Conservation (phyloP, 2,329 filamentous ascomycete species). For the Hypoxylon sp. region DNA sequence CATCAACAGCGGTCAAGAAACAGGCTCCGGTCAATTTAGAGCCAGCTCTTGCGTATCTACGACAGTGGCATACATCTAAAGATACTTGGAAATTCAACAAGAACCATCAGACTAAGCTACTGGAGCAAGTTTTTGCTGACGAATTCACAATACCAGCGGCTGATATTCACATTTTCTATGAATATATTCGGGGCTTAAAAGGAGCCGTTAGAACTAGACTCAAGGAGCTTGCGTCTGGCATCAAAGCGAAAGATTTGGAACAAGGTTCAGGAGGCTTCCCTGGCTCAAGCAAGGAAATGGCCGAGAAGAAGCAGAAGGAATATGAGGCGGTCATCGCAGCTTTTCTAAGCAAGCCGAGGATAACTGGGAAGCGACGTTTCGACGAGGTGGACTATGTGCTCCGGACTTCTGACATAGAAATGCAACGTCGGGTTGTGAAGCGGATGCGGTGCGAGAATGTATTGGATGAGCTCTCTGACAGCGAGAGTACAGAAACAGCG, state of each 20-base stretch:
- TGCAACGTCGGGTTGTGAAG: slow-evolving; percentile 71
- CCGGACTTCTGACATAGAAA: slow-evolving; percentile 64
- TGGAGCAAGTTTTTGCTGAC: slow-evolving; percentile 85
- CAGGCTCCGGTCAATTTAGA: slow-evolving; percentile 65
- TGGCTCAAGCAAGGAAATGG: slow-evolving; percentile 60
- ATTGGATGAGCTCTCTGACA: slow-evolving; percentile 68
- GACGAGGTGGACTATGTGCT: slow-evolving; percentile 68
- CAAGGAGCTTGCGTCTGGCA: slow-evolving; percentile 74
- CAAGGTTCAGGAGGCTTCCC: slow-evolving; percentile 65
- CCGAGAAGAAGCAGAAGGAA: slow-evolving; percentile 66
- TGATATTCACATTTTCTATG: slow-evolving; percentile 78
- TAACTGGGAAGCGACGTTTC: slow-evolving; percentile 64
- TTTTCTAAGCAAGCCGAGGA: slow-evolving; percentile 58
- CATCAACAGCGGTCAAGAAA: slow-evolving; percentile 49
- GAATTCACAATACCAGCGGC: slow-evolving; percentile 77
- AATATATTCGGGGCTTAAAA: slow-evolving; percentile 85
- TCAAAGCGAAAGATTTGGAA: slow-evolving; percentile 71
- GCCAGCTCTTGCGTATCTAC: slow-evolving; percentile 82
- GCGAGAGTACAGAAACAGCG: slow-evolving; percentile 56
- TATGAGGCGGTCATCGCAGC: slow-evolving; percentile 70
- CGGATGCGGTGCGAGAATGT: slow-evolving; percentile 75
- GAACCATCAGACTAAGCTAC: slow-evolving; percentile 85
- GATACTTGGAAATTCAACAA: slow-evolving; percentile 96
- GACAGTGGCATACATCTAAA: slow-evolving; percentile 79
- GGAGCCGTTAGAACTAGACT: slow-evolving; percentile 80